Conservation (phyloP, 169 alveolate species). For the Eimeria tenella region DNA sequence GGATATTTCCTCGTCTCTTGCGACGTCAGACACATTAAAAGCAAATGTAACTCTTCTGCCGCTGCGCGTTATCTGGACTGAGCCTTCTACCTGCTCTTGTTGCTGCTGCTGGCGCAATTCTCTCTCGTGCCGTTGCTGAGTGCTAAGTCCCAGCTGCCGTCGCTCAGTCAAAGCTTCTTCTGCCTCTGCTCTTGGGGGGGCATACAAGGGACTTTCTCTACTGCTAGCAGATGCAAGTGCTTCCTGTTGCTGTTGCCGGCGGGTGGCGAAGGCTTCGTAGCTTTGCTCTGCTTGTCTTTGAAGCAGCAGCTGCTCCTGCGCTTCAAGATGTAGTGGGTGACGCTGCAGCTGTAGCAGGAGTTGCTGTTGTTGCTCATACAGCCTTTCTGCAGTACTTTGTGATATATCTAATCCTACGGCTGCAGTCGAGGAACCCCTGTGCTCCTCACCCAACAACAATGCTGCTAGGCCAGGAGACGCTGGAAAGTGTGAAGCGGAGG, state of each 20-base stretch:
- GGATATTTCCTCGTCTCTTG: neutral
- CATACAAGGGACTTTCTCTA: neutral
- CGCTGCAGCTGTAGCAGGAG: no score
- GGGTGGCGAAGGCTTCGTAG: neutral
- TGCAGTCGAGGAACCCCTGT: no score
- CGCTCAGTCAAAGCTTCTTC: no score
- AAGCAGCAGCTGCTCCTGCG: neutral
- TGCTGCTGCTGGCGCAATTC: constrained; percentile 6
- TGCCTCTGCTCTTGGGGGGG: neutral
- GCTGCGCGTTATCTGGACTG: constrained; percentile 46
- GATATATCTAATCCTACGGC: no score
- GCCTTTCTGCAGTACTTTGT: no score
- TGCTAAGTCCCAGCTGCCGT: no score
- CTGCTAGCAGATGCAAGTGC: neutral
- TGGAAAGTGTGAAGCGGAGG: neutral
- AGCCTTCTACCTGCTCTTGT: constrained; percentile 35
- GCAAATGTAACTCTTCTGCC: neutral
- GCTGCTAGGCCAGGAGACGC: neutral
- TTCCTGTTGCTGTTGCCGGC: neutral
- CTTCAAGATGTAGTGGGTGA: no score
- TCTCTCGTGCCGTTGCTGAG: no score
- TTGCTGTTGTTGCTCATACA: no score
- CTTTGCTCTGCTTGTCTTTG: neutral
- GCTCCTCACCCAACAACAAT: neutral
- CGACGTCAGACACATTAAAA: neutral